phyloP scores from a whole-genome alignment of 2,329 filamentous ascomycete species.

The Xylaria sp. region DNA sequence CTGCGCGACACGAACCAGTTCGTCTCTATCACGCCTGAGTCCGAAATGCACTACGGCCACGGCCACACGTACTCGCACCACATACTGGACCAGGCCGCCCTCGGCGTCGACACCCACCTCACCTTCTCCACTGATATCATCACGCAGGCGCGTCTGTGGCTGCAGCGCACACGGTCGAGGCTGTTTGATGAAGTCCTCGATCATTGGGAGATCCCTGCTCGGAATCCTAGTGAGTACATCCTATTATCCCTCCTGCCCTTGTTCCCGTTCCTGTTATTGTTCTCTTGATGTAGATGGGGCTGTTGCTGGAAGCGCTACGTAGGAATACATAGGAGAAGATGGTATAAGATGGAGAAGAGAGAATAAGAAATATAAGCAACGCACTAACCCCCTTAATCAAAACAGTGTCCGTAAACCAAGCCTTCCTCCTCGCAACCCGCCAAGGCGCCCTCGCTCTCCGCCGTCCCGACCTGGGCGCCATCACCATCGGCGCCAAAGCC shows the following conservation, averaged over 20 bases:
- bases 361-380: background rate
- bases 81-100: constrained; percentile 61
- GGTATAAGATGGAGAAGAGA: background rate
- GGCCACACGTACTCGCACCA: constrained; percentile 56
- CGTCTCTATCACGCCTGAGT: constrained; percentile 68
- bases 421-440: constrained; percentile 66
- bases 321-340: background rate
- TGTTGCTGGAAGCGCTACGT: background rate
- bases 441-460: constrained; percentile 63
- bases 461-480: constrained; percentile 61
- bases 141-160: constrained; percentile 65
- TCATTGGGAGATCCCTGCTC: constrained; percentile 56
- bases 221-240: constrained; percentile 58
- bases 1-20: constrained; percentile 63
- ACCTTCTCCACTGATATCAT: constrained; percentile 63
- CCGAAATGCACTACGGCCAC: constrained; percentile 69
- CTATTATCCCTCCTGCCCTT: too few species aligned
- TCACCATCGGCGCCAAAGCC: constrained; percentile 62
- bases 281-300: background rate
- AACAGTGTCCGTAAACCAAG: constrained; percentile 61
- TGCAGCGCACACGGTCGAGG: constrained; percentile 57
- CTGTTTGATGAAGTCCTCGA: constrained; percentile 55
- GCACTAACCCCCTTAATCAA: background rate
- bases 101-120: constrained; percentile 67
- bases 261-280: too few species aligned